Conservation (phyloP, 805 yeast species). For the Candida ulmi region DNA sequence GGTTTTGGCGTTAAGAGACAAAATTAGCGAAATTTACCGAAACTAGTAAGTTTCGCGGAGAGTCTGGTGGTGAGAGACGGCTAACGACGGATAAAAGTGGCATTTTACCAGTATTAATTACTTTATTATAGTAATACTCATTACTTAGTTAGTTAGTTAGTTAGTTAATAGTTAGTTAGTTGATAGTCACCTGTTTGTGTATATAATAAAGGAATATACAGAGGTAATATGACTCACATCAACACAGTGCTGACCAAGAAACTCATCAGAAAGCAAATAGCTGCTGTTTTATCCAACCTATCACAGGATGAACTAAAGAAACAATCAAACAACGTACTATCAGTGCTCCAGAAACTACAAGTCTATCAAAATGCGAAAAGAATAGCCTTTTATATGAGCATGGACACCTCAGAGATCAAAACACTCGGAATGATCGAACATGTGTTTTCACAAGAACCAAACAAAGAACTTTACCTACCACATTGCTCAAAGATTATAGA, state of each 20-base stretch:
- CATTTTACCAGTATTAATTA: no score
- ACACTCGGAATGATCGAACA: conserved; percentile 49
- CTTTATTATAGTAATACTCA: no score
- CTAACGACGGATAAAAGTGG: no score
- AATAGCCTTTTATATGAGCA: conserved; percentile 69
- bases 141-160: no score
- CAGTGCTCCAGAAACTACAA: conserved; percentile 11
- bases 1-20: no score
- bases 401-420: conserved; percentile 66
- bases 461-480: conserved; percentile 56
- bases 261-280: conserved; percentile 18
- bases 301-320: conserved; percentile 13
- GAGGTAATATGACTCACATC: no score
- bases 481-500: conserved; percentile 29
- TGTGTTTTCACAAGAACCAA: conserved; percentile 39
- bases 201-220: no score
- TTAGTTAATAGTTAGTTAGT: no score
- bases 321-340: conserved; percentile 23
- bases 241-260: conserved; percentile 13
- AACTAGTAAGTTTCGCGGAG: no score
- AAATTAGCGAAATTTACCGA: no score
- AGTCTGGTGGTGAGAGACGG: no score
- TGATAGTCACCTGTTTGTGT: no score
- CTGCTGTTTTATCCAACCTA: conserved; percentile 10
- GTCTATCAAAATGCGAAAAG: conserved; percentile 38